phyloP scores from a whole-genome alignment of 768 basidiomycete species.

The Lentinula aciculospora region DNA sequence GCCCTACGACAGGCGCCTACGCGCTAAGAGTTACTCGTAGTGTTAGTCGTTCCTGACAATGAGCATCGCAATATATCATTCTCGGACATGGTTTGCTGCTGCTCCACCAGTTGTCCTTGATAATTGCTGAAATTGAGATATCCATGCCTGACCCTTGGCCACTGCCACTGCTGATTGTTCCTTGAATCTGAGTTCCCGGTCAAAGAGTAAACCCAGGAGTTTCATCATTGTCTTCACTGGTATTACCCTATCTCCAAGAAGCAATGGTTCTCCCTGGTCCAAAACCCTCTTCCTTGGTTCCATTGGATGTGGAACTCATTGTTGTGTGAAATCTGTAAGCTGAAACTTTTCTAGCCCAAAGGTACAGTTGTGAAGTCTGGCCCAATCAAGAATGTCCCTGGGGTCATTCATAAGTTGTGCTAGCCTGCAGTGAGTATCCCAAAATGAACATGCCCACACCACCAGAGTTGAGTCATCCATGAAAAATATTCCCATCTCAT shows the following conservation, averaged over 20 bases:
- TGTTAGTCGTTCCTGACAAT: no score
- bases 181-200: slow-evolving; percentile 3
- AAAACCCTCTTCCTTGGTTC: neutral
- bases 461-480: slow-evolving; percentile 14
- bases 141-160: slow-evolving; percentile 10
- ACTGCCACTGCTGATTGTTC: slow-evolving; percentile 8
- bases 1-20: no score
- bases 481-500: slow-evolving; percentile 8
- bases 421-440: slow-evolving; percentile 2
- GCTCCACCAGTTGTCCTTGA: slow-evolving; percentile 6
- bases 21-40: no score
- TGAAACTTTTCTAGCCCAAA: slow-evolving; percentile 1
- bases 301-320: slow-evolving; percentile 1
- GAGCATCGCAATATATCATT: slow-evolving; percentile 7
- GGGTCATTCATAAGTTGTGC: slow-evolving; percentile 11
- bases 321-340: neutral
- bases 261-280: neutral
- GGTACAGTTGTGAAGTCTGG: neutral
- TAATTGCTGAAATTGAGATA: slow-evolving; percentile 3
- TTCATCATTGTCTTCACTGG: slow-evolving; percentile 3
- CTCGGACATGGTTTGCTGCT: neutral
- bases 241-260: slow-evolving; percentile 4
- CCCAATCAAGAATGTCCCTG: neutral
- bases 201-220: neutral
- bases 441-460: slow-evolving; percentile 7